Evolutionary conservation across 805 yeast species (phyloP), one percentile per base, ranked within the genome.

Genomic region (Saccharomycodes ludwigii): DNA sequence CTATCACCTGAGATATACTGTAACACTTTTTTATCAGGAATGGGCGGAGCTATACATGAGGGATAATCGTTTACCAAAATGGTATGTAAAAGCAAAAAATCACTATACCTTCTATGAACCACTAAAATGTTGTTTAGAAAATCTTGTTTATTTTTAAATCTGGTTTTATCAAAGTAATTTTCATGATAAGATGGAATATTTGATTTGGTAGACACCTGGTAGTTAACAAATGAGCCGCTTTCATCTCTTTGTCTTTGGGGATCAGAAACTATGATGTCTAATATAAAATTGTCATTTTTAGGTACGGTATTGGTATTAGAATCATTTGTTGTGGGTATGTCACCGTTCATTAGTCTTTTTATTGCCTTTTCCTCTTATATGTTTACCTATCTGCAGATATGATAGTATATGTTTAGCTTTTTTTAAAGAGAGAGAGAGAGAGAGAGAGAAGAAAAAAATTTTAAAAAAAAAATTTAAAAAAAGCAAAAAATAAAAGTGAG

Each of bases 1-100:
- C 97, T 65, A 46, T 88, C 96, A 8, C 98, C 97, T 23, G 93
- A 85, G 32, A 88, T 66, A 55, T 91, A 88, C 52, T 88, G 95
- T 44, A 88, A 63, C 38, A 94, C 71, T 59, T 81, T 82, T 54
- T 85, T 86, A 39, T 88, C 93, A 0, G 98, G 98, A 33, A 88
- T 63, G 10, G 97, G 96, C 1, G 98, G 98, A 0, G 88, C 72
- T 10, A 91, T 71, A 37, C 82, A 66, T 4, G 91, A 80, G 0
- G 96, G 95, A 50, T 64, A 80, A 49, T 86, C 95, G 42, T 73
- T 76, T 31, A 65, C 52, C 33, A 88, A 60, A 35, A 83, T 75
- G 38, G 77, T 80, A 54, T 77, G 81, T 15, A 88, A 64, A 41
- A 77, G 73, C 36, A 78, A 69, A 53, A 88, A 83, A 54, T 91